A percentile compares a stretch with the other conserved stretches of the same genome.
Conservation (phyloP, 495 filamentous ascomycete genomes). For the Xylaria palmicola region DNA sequence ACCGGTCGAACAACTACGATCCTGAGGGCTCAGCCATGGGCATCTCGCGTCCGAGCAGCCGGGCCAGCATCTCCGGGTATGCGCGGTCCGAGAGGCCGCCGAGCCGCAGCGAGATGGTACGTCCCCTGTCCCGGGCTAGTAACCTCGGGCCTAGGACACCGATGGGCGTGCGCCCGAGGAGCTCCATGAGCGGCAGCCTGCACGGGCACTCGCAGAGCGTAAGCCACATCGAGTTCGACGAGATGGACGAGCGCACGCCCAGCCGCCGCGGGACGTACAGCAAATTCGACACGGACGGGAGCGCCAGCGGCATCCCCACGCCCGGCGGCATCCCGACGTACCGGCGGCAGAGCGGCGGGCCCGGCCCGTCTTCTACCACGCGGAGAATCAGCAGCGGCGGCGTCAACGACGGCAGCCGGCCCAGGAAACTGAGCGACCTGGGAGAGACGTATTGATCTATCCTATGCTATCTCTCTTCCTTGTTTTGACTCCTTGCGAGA, state of each 20-base stretch:
- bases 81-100: constrained; percentile 50
- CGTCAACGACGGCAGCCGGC: constrained; percentile 29
- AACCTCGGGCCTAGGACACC: constrained; percentile 64
- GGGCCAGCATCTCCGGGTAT: constrained; percentile 56
- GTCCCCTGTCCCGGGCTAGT: constrained; percentile 62
- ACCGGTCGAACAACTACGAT: constrained; percentile 33
- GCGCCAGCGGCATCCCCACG: constrained; percentile 40
- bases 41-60: constrained; percentile 58
- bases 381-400: constrained; percentile 47
- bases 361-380: constrained; percentile 40
- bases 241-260: constrained; percentile 49
- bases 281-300: constrained; percentile 50
- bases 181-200: constrained; percentile 55
- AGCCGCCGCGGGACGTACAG: constrained; percentile 52
- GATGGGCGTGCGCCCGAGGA: constrained; percentile 54
- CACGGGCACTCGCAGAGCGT: constrained; percentile 52
- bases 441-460: constrained; percentile 51
- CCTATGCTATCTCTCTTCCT: not conserved
- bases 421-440: constrained; percentile 43
- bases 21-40: constrained; percentile 36
- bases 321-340: constrained; percentile 48
- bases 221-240: constrained; percentile 39
- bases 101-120: constrained; percentile 52
- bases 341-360: constrained; percentile 53
- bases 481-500: no score